Percentiles rank a stretch among this genome's conserved stretches.
phyloP scores from a whole-genome alignment of 1,139 yeast genomes.

The Kluyveromyces sp. region DNA sequence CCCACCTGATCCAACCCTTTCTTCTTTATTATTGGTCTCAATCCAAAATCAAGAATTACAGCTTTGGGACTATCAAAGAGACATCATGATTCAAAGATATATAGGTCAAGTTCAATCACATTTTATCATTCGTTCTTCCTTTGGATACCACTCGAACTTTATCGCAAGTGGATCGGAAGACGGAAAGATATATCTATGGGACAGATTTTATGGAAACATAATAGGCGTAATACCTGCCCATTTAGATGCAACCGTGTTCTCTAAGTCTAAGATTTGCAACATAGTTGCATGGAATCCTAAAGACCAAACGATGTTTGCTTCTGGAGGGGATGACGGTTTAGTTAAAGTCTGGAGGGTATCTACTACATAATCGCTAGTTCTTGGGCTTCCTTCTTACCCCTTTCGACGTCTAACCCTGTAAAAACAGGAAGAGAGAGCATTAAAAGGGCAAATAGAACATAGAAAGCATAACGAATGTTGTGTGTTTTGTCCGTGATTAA shows the following conservation, averaged over 20 bases:
- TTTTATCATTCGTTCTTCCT: slow-evolving; percentile 68
- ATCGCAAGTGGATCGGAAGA: slow-evolving; percentile 81
- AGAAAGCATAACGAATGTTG: slow-evolving; percentile 61
- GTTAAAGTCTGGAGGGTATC: slow-evolving; percentile 58
- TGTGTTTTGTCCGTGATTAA: slow-evolving; percentile 60
- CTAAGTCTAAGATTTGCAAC: slow-evolving; percentile 28
- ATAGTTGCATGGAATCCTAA: slow-evolving; percentile 64
- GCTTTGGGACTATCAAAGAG: slow-evolving; percentile 58
- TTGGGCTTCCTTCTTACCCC: slow-evolving; percentile 48
- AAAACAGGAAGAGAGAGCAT: slow-evolving; percentile 48
- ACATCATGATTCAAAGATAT: slow-evolving; percentile 50
- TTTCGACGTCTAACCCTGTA: slow-evolving; percentile 42
- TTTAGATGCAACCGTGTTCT: slow-evolving; percentile 7
- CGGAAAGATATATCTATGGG: slow-evolving; percentile 76
- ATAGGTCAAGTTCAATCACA: slow-evolving; percentile 67
- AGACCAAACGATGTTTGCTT: slow-evolving; percentile 55
- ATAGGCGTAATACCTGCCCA: slow-evolving; percentile 63
- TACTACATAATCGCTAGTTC: slow-evolving; percentile 19
- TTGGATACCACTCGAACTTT: slow-evolving; percentile 66
- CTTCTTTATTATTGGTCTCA: slow-evolving; percentile 47
- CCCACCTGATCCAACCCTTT: slow-evolving; percentile 11
- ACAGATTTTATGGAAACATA: slow-evolving; percentile 63
- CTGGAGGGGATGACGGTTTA: slow-evolving; percentile 75
- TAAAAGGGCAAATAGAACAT: slow-evolving; percentile 46
- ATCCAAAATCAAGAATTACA: slow-evolving; percentile 75